Evolutionary conservation across 441 rosid species (phyloP), one percentile per base, ranked within the genome.

Genomic region (Arabidopsis lyrata): DNA sequence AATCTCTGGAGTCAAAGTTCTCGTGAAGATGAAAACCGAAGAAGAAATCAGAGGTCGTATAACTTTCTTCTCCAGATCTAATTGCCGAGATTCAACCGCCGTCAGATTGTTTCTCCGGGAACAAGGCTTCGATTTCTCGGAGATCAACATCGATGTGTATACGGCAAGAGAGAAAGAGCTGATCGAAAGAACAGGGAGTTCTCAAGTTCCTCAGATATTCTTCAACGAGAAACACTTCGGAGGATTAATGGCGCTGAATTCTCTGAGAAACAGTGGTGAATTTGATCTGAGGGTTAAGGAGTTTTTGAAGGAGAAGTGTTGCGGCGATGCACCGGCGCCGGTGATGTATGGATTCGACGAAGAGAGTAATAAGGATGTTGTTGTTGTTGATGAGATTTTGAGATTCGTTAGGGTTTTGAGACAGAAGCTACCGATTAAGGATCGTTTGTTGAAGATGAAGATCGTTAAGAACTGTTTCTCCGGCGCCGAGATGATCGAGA

Each of bases 391-490:
- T 49, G 91, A 85, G 60, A 74, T 82, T 86, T 66, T 82, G 31
- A 78, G 62, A 11, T 71, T 83, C 7, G 87, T 87, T 6, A 88
- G 64, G 83, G 74, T 89, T 18, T 24, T 95, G 78, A 84, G 97
- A 62, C 90, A 85, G 80, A 82, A 74, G 55, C 72, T 95, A 66
- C 97, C 94, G 4, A 90, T 92, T 42, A 88, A 90, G 78, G 97
- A 95, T 67, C 91, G 96, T 16, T 75, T 90, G 75, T 73, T 84
- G 84, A 95, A 82, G 94, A 85, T 95, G 97, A 95, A 87, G 85
- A 83, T 95, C 27, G 90, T 87, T 1, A 88, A 85, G 76, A 92
- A 88, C 41, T 95, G 99, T 83, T 95, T 90, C 73, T 70, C 91
- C n/a, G 97, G 97, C 15, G 60, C 59, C 6, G 90, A 90, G 74